phyloP scores from a whole-genome alignment of 805 yeast species.

The Wickerhamomyces ciferrii region DNA sequence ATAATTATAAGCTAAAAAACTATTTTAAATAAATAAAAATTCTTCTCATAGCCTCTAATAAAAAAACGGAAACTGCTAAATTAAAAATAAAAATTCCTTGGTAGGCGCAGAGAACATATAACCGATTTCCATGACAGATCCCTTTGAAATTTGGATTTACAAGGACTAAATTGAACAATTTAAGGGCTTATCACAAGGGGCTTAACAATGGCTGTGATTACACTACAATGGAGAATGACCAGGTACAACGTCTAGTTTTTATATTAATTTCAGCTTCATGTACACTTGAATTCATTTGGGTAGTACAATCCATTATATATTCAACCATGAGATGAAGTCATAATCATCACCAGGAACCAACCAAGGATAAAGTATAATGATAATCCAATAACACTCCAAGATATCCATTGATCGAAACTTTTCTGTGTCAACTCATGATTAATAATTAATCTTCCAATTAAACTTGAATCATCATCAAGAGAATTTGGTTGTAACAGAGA shows the following conservation, averaged over 20 bases:
- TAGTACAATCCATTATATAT: no score
- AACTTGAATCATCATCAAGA: conserved; percentile 4
- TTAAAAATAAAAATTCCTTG: not conserved
- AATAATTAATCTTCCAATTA: conserved; percentile 7
- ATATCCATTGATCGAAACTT: conserved; percentile 11
- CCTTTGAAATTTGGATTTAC: not conserved
- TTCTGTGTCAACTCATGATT: conserved; percentile 7
- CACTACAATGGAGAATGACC: no score
- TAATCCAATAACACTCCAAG: conserved; percentile 15
- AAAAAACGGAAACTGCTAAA: no score
- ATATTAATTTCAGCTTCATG: no score
- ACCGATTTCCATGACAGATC: not conserved
- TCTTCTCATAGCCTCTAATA: no score
- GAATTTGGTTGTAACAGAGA: conserved; percentile 1
- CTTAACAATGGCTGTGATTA: no score
- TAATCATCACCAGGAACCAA: not conserved
- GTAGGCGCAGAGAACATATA: not conserved
- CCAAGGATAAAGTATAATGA: not conserved
- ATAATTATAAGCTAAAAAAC: no score
- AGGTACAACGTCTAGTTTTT: no score
- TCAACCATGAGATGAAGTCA: not conserved
- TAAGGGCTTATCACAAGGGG: no score
- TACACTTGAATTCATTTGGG: no score
- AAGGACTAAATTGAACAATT: no score
- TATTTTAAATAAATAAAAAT: no score